phyloP scores from a whole-genome alignment of 164 flowering plant genomes.

The Umbilicus rupestris region DNA sequence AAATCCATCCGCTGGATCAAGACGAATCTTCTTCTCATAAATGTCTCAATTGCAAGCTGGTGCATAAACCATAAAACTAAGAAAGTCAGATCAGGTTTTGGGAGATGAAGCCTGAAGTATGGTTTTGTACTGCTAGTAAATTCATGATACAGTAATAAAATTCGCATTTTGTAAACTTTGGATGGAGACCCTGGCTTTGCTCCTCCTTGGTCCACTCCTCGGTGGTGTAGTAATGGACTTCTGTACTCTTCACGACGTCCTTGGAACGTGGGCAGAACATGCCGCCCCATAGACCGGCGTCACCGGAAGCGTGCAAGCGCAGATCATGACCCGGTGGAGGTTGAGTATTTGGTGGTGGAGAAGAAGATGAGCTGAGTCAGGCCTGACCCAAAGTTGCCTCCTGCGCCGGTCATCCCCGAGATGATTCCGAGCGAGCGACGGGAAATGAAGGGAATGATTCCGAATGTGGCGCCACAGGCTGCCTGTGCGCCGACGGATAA shows the following conservation, averaged over 20 bases:
- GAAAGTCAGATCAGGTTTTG: no score
- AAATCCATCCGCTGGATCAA: neutral
- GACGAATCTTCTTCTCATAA: no score
- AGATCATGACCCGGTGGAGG: slow-evolving; percentile 48
- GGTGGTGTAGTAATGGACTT: slow-evolving; percentile 49
- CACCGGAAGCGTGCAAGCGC: slow-evolving; percentile 49
- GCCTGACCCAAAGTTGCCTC: slow-evolving; percentile 73
- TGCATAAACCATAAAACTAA: neutral
- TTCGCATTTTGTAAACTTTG: no score
- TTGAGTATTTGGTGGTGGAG: slow-evolving; percentile 37
- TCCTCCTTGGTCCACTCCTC: slow-evolving; percentile 39
- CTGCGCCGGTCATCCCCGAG: slow-evolving; percentile 74
- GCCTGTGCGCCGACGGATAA: slow-evolving; percentile 71
- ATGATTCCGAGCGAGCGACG: no score
- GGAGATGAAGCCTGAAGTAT: no score
- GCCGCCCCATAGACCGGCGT: slow-evolving; percentile 91
- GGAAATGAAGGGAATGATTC: no score
- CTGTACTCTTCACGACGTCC: slow-evolving; percentile 24
- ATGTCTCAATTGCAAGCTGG: neutral
- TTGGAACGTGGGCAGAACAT: slow-evolving; percentile 60
- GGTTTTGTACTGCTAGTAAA: neutral
- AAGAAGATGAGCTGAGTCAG: slow-evolving; percentile 64
- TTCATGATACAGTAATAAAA: neutral
- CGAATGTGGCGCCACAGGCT: no score
- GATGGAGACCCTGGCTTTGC: no score